Conservation (phyloP, 352 stramenopile genomes). For the Globisporangium cederbergense region DNA sequence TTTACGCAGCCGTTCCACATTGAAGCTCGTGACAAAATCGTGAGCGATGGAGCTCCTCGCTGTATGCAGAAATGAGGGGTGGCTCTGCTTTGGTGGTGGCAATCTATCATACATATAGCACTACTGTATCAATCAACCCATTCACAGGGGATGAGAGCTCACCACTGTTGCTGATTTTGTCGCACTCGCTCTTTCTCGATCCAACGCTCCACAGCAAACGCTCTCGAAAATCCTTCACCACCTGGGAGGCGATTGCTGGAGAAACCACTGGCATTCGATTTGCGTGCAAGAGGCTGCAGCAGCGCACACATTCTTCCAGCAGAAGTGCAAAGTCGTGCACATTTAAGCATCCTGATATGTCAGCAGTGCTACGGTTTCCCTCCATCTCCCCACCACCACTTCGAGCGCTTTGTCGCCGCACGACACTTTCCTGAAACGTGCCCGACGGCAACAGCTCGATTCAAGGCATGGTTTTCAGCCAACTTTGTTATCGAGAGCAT, state of each 20-base stretch:
- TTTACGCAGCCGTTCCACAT: not conserved
- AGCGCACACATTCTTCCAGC: not conserved
- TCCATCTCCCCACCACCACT: not conserved
- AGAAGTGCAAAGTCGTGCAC: not conserved
- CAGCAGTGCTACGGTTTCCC: not conserved
- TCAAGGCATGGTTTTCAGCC: no score
- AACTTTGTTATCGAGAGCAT: no score
- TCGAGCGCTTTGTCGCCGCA: no score
- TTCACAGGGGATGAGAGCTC: not conserved
- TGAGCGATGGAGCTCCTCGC: not conserved
- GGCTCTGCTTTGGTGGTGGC: not conserved
- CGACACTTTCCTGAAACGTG: no score
- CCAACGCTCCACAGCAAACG: no score
- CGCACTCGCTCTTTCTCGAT: not conserved
- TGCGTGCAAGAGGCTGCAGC: not conserved
- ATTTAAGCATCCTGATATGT: not conserved
- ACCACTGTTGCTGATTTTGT: not conserved
- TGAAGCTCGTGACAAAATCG: not conserved
- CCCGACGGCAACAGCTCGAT: no score
- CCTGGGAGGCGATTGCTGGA: not conserved
- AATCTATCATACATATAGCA: no score
- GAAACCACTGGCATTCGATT: not conserved
- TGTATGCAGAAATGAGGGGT: slow-evolving; percentile 2
- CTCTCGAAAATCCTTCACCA: no score
- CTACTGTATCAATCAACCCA: not conserved